Percentiles rank a stretch among this genome's conserved stretches.
Evolutionary conservation across 441 rosid genomes (phyloP).

Genomic region (Erodium texanum): DNA sequence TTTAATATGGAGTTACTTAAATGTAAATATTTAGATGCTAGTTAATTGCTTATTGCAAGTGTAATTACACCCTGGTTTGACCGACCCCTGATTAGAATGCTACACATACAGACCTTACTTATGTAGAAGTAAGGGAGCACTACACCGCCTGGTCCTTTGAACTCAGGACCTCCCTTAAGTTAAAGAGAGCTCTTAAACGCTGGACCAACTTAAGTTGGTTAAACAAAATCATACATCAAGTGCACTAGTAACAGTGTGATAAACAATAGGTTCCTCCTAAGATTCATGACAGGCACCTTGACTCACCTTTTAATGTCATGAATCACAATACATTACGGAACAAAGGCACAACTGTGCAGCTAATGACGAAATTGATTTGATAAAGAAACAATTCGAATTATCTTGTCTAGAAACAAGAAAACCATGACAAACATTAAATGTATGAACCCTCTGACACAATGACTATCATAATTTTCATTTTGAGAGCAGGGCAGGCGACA

Average conservation of each 20-base stretch:
- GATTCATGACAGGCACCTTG: background rate
- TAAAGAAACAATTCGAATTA: background rate
- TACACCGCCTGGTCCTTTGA: no score
- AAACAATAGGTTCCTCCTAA: background rate
- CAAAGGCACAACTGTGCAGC: background rate
- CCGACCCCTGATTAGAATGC: background rate
- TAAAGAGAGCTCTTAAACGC: background rate
- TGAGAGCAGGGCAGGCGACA: background rate
- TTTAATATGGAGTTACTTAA: no score
- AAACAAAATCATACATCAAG: background rate
- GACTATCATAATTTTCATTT: background rate
- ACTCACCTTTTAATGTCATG: background rate
- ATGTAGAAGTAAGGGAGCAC: no score
- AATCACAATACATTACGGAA: background rate
- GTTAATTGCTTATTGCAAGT: background rate
- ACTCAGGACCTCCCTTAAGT: no score
- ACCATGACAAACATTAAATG: background rate
- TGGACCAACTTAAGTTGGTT: no score
- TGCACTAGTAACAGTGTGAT: background rate
- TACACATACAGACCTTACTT: background rate
- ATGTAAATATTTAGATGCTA: background rate
- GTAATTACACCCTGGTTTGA: background rate
- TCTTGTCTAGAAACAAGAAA: background rate
- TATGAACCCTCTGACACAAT: background rate
- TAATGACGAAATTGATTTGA: background rate